phyloP scores from a whole-genome alignment of 306 rosid genomes.

The Vigna unguiculata region DNA sequence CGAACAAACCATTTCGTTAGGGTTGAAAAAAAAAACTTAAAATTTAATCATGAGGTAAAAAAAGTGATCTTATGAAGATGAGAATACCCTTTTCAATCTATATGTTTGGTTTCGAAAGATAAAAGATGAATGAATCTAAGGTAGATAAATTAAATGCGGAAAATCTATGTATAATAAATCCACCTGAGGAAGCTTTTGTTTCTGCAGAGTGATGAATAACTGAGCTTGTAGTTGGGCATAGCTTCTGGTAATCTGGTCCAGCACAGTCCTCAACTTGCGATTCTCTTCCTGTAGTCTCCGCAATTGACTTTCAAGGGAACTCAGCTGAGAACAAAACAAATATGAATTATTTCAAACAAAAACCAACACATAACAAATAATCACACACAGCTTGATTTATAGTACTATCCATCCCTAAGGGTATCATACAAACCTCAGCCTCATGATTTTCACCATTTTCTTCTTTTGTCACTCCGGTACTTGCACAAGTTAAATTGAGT shows the following conservation, averaged over 20 bases:
- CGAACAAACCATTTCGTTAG: slow-evolving; percentile 36
- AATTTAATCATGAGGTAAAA: background rate
- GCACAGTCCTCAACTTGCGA: slow-evolving; percentile 40
- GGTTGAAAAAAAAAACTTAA: background rate
- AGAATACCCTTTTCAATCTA: background rate
- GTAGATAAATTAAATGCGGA: background rate
- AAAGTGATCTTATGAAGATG: background rate
- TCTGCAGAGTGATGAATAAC: slow-evolving; percentile 46
- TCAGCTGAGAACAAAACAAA: slow-evolving; percentile 28
- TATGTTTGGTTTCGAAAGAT: too few relatives aligned
- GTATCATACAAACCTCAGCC: slow-evolving; percentile 39
- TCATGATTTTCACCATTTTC: slow-evolving; percentile 13
- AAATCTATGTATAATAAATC: background rate
- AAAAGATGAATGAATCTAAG: background rate
- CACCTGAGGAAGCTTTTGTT: slow-evolving; percentile 50
- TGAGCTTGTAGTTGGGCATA: slow-evolving; percentile 59
- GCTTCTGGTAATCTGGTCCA: slow-evolving; percentile 57
- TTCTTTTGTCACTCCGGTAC: slow-evolving; percentile 11
- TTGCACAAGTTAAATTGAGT: slow-evolving; percentile 42
- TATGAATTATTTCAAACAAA: background rate
- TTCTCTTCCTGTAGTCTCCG: slow-evolving; percentile 55
- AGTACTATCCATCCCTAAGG: background rate
- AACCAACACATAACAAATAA: background rate
- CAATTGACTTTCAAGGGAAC: slow-evolving; percentile 43
- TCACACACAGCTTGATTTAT: background rate